A percentile compares a stretch with the other conserved stretches of the same genome.
Conservation (phyloP, 2,329 filamentous ascomycete species). For the Colletotrichum eremochloae region DNA sequence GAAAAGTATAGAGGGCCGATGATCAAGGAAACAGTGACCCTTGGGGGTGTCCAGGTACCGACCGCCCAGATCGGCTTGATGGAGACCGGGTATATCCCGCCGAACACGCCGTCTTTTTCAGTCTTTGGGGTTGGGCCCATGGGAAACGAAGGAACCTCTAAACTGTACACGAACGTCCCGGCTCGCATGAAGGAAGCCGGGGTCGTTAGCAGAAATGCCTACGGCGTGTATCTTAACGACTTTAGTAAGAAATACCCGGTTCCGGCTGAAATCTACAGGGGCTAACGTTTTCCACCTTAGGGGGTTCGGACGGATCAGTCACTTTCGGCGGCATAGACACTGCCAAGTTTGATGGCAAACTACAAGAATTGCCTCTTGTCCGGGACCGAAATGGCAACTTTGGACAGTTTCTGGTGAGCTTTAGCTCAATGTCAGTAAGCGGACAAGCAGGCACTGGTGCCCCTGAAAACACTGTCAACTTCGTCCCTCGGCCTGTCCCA, state of each 20-base stretch:
- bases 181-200: conserved; percentile 24
- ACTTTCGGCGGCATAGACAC: conserved; percentile 36
- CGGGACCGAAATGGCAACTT: neutral
- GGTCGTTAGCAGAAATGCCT: conserved; percentile 5
- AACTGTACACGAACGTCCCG: conserved; percentile 17
- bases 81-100: neutral
- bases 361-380: conserved; percentile 15
- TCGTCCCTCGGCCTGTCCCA: neutral
- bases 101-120: neutral
- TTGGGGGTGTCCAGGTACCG: neutral
- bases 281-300: conserved; percentile 5
- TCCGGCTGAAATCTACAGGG: neutral
- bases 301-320: conserved; percentile 20
- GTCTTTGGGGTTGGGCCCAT: conserved; percentile 3
- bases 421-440: conserved; percentile 17
- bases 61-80: conserved; percentile 5
- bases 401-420: conserved; percentile 12
- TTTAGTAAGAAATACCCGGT: neutral
- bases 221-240: conserved; percentile 22
- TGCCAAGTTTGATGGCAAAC: conserved; percentile 28
- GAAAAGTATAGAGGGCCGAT: conserved; percentile 1
- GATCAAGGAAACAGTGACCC: neutral
- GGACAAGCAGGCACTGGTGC: neutral
- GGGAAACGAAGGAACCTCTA: neutral
- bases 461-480: neutral